Evolutionary conservation across 1,139 yeast species (phyloP), one percentile per base, ranked within the genome.

Genomic region (Candida albicans): DNA sequence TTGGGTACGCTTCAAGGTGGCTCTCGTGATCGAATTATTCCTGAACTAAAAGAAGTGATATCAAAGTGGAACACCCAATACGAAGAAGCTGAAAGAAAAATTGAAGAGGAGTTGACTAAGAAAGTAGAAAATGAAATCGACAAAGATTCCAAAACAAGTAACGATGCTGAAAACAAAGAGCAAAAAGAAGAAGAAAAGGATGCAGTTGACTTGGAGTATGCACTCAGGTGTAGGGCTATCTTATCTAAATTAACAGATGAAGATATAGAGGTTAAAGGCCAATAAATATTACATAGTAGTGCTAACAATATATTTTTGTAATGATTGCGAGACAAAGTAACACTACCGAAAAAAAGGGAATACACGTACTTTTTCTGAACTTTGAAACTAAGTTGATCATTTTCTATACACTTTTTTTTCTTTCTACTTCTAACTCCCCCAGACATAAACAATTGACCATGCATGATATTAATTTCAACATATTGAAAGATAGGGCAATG

Each of bases 1-100:
- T 64, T 89, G 40, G 75, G 71, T 34, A 88, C 88, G 2, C 59
- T 89, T 28, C 88, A 84, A 60, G 96, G 96, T 3, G 89, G 87
- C 0, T 77, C 87, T 5, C 68, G 82, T 50, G 78, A 69, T 14
- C 70, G 95, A 50, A 62, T 88, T 13, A 64, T 77, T 8, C 76
- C 68, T 4, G 82, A 79, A 12, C 75, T 85, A 57, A 65, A 63
- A 46, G 65, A 56, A 9, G 73, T 77, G 4, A 66, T 83, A 13
- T 61, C 59, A 1, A 62, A 67, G 40, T 87, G 95, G 93, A 86
- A 85, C 52, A 63, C 60, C 26, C 62, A 70, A 45, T 76, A 77
- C 18, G 65, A 59, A 39, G 64, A 64, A 18, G 74, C 73, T 10
- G 75, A 75, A 42, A 63, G 55, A 33, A 68, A 61, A 43, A 58